phyloP scores from a whole-genome alignment of 345 rosid species.

The Brassica cretica region DNA sequence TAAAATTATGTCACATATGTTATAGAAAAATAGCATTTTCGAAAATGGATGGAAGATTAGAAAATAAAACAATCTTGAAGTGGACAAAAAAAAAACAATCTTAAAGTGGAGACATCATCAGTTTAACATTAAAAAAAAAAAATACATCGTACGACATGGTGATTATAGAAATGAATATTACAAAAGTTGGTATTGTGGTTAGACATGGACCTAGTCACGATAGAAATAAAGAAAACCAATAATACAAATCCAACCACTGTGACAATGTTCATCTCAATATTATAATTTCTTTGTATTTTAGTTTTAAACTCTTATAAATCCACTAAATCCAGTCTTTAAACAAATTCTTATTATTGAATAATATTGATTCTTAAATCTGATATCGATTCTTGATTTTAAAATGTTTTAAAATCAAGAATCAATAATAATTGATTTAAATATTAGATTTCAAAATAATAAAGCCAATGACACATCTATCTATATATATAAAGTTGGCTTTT shows the following conservation, averaged over 20 bases:
- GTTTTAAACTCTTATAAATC: background rate
- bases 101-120: background rate
- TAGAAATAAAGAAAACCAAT: background rate
- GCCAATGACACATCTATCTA: too few relatives aligned
- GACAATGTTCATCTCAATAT: background rate
- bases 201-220: background rate
- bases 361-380: too few relatives aligned
- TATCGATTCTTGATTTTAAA: too few relatives aligned
- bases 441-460: too few relatives aligned
- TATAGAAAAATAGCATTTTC: background rate
- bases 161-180: background rate
- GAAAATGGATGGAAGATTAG: background rate
- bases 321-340: background rate
- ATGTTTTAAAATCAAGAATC: too few relatives aligned
- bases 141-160: background rate
- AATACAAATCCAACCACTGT: background rate
- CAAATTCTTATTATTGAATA: background rate
- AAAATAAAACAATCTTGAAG: background rate
- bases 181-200: background rate
- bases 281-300: background rate
- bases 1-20: background rate
- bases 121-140: background rate
- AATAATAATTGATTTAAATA: too few relatives aligned
- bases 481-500: too few relatives aligned
- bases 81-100: background rate